Base-by-base conservation (phyloP, 2,329 filamentous ascomycete species). In the Aureobasidium sp. region DNA sequence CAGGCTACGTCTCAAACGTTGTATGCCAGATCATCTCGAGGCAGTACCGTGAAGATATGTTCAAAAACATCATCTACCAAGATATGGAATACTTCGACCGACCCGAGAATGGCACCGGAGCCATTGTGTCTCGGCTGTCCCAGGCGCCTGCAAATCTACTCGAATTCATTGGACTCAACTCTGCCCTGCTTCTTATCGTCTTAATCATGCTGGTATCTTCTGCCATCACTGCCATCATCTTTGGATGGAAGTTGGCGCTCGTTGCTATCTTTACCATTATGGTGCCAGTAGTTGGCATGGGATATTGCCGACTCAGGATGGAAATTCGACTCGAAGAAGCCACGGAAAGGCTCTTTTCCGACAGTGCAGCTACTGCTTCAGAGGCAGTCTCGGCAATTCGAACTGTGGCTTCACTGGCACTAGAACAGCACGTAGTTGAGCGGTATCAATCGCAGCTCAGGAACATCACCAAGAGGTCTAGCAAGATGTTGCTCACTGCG, bases 371-470 rank as follows among this genome's bases (percentile, higher is more conserved):
- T 5, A 66, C 74, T 17, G 74, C 74, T 17, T 68, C 72, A 0
- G 72, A 75, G 49, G 72, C 72, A 20, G 69, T 74, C 9, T 67
- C 67, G 1, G 67, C 71, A 1, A 74, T 75, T 44, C 66, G 70
- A 11, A 75, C 73, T 6, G 7, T 68, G 85, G 29, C 85, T 87
- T 79, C 85, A 0, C 75, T 89, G 29, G 87, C 84, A 0, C 80
- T 89, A 63, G 87, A 89, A 67, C 77, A 83, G 60, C 74, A 77
- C 2, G 86, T 89, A 64, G 62, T 73, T 45, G 77, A 80, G 56
- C 67, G 75, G 31, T 89, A 89, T 67, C 75, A 80, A 25, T 67
- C 64, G 0, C 77, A 88, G 2, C 78, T 88, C 9, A 70, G 72
- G 8, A 72, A 78, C 2, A 86, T 88, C 65, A 80, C 86, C 17